phyloP scores from a whole-genome alignment of 495 filamentous ascomycete species.

The Penicillium tannophilum region DNA sequence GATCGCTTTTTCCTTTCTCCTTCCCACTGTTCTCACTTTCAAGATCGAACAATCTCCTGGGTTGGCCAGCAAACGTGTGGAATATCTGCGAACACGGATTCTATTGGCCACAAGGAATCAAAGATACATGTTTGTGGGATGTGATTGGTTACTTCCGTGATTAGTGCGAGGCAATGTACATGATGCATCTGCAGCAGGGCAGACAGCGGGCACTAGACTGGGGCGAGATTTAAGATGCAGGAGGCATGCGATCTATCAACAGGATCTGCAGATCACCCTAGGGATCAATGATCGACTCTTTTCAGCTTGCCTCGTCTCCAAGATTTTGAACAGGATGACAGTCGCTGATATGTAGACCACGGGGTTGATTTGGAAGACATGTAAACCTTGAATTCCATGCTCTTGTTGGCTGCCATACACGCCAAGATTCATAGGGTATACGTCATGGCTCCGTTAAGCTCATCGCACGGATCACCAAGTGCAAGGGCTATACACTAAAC shows the following conservation, averaged over 20 bases:
- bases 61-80: not conserved
- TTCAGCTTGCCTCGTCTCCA: slow-evolving; percentile 9
- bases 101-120: not conserved
- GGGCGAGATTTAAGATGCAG: slow-evolving; percentile 6
- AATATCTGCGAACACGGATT: not conserved
- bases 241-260: slow-evolving; percentile 12
- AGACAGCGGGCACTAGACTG: not conserved
- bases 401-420: not conserved
- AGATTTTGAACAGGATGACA: not conserved
- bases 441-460: not conserved
- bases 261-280: slow-evolving; percentile 8
- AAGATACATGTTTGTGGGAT: not conserved
- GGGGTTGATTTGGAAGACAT: not conserved
- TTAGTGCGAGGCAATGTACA: not conserved
- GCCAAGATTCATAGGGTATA: not conserved
- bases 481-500: not conserved
- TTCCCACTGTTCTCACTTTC: not conserved
- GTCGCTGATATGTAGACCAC: not conserved
- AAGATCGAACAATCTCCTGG: not conserved
- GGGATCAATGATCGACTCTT: slow-evolving; percentile 11
- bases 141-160: not conserved
- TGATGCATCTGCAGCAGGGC: slow-evolving; percentile 4
- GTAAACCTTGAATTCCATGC: too few relatives aligned
- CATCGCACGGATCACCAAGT: not conserved
- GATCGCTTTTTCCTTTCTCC: not conserved